These are phyloP conservation scores for Penicillium palitans DNA, from an alignment of 2,329 filamentous ascomycete genomes.

Conservation along the genomic window DNA sequence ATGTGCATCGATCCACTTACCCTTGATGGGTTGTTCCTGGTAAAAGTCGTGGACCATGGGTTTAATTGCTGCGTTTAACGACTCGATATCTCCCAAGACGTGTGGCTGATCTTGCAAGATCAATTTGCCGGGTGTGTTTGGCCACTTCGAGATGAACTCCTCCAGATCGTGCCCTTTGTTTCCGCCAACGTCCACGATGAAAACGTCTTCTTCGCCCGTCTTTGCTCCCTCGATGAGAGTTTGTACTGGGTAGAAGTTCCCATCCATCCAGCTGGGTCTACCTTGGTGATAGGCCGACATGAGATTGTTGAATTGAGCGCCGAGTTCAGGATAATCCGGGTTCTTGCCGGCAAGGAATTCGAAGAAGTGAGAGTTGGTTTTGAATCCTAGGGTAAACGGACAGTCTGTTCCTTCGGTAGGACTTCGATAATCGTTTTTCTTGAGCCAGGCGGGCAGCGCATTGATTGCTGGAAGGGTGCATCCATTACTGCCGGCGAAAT, in stretches of 20 bases:
- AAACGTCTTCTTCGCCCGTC: slow-evolving; percentile 3
- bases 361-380: slow-evolving; percentile 9
- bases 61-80: background rate
- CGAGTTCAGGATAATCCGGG: slow-evolving; percentile 9
- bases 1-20: slow-evolving; percentile 11
- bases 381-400: slow-evolving; percentile 9
- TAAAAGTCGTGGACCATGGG: slow-evolving; percentile 33
- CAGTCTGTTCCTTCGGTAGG: slow-evolving; percentile 11
- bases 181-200: slow-evolving; percentile 17
- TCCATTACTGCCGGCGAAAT: background rate
- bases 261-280: slow-evolving; percentile 14
- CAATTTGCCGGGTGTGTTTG: slow-evolving; percentile 10
- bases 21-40: slow-evolving; percentile 29
- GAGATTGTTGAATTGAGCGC: slow-evolving; percentile 15
- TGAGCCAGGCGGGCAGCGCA: slow-evolving; percentile 10
- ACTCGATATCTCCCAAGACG: slow-evolving; percentile 6
- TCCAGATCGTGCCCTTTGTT: slow-evolving; percentile 16
- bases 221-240: background rate
- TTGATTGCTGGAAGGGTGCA: slow-evolving; percentile 8
- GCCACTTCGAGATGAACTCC: slow-evolving; percentile 8
- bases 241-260: slow-evolving; percentile 2
- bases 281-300: slow-evolving; percentile 17
- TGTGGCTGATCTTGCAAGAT: slow-evolving; percentile 16
- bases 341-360: slow-evolving; percentile 11
- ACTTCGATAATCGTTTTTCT: slow-evolving; percentile 10